phyloP scores from a whole-genome alignment of 2,329 filamentous ascomycete genomes.

The Penicillium sp. region DNA sequence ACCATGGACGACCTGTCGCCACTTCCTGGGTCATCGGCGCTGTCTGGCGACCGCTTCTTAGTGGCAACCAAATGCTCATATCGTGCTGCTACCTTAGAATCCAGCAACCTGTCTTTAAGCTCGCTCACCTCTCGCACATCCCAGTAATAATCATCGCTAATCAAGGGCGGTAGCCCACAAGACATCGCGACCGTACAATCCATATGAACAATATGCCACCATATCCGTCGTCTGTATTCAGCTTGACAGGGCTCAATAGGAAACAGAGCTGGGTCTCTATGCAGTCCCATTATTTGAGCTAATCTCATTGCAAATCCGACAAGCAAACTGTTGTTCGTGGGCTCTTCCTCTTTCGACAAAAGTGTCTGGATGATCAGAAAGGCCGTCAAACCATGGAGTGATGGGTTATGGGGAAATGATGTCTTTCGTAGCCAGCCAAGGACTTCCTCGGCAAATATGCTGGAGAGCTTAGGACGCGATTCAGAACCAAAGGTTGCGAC shows the following conservation, averaged over 20 bases:
- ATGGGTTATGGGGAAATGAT: constrained; percentile 46
- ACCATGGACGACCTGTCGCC: constrained; percentile 43
- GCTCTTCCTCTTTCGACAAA: constrained; percentile 49
- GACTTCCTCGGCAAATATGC: constrained; percentile 42
- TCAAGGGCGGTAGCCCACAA: constrained; percentile 47
- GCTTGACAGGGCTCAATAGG: constrained; percentile 45
- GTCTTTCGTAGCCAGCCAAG: constrained; percentile 44
- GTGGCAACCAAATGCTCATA: constrained; percentile 38
- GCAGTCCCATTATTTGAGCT: constrained; percentile 49
- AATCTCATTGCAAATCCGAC: constrained; percentile 48
- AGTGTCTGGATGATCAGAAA: constrained; percentile 50
- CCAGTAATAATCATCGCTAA: constrained; percentile 49
- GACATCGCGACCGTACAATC: constrained; percentile 50
- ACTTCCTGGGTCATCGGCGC: constrained; percentile 41
- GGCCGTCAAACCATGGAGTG: constrained; percentile 46
- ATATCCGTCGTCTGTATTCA: constrained; percentile 47
- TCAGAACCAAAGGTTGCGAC: constrained; percentile 39
- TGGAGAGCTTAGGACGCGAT: constrained; percentile 39
- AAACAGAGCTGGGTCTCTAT: constrained; percentile 50
- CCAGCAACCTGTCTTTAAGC: constrained; percentile 46
- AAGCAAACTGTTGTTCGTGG: constrained; percentile 49
- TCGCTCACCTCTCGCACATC: constrained; percentile 49
- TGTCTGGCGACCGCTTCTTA: constrained; percentile 36
- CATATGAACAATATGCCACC: constrained; percentile 52
- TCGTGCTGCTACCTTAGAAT: constrained; percentile 36